These are phyloP conservation scores for Boletus sensibilis DNA, from an alignment of 768 basidiomycete species.

Conservation along the genomic window DNA sequence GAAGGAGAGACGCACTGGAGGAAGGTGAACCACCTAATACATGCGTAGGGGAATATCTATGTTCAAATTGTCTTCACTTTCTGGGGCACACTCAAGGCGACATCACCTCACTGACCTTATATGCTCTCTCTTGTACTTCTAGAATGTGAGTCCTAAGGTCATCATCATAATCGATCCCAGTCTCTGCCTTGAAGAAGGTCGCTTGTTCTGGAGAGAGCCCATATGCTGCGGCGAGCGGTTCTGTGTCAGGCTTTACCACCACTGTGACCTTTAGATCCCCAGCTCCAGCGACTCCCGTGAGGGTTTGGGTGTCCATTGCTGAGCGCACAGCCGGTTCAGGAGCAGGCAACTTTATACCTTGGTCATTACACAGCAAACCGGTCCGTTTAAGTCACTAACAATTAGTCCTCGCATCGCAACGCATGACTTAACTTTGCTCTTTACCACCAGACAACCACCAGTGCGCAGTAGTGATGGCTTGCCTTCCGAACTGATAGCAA, in stretches of 20 bases:
- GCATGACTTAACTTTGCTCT: too few relatives aligned
- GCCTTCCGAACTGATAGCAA: too few relatives aligned
- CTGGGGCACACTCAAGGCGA: neutral
- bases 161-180: conserved; percentile 28
- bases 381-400: neutral
- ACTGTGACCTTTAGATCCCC: conserved; percentile 10
- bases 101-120: conserved; percentile 19
- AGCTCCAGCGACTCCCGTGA: neutral
- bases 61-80: neutral
- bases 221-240: neutral
- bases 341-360: neutral
- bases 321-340: too few relatives aligned
- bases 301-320: neutral
- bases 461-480: neutral
- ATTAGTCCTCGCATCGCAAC: neutral
- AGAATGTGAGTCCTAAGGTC: conserved; percentile 32
- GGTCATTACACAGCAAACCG: neutral
- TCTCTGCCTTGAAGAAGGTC: conserved; percentile 30
- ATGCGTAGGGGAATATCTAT: conserved; percentile 30
- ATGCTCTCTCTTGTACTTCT: conserved; percentile 30
- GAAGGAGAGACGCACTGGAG: conserved; percentile 12
- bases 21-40: conserved; percentile 28
- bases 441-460: neutral
- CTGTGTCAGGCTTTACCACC: neutral
- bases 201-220: conserved; percentile 17